These are phyloP conservation scores for Vitis labrusca DNA, from an alignment of 164 flowering plant genomes.

Conservation along the genomic window DNA sequence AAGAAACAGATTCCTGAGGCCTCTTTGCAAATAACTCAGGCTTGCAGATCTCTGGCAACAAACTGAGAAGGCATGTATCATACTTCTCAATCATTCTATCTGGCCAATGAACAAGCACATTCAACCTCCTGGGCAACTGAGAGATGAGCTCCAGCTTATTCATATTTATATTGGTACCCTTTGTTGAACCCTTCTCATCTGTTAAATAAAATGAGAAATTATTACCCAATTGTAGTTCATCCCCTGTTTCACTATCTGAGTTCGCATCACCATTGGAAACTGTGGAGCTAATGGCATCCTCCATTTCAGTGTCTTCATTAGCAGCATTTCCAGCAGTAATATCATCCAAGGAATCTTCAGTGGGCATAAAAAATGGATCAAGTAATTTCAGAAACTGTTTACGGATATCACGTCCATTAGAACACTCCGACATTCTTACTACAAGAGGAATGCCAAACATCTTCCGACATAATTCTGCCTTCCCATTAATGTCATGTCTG, in stretches of 20 bases:
- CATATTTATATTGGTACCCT: slow-evolving; percentile 40
- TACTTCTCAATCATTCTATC: slow-evolving; percentile 40
- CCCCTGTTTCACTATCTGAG: slow-evolving; percentile 19
- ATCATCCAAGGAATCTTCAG: slow-evolving; percentile 24
- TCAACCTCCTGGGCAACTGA: slow-evolving; percentile 22
- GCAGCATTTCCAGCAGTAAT: slow-evolving; percentile 10
- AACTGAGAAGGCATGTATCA: slow-evolving; percentile 38
- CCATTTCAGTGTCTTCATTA: slow-evolving; percentile 27
- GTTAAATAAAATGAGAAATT: slow-evolving; percentile 47
- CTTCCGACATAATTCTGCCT: slow-evolving; percentile 27
- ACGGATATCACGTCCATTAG: slow-evolving; percentile 46
- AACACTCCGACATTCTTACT: slow-evolving; percentile 29
- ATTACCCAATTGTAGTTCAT: slow-evolving; percentile 16
- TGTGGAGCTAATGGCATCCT: slow-evolving; percentile 12
- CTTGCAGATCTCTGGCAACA: slow-evolving; percentile 57
- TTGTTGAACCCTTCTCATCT: slow-evolving; percentile 33
- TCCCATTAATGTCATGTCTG: slow-evolving; percentile 22
- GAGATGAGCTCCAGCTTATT: slow-evolving; percentile 28
- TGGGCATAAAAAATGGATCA: slow-evolving; percentile 36
- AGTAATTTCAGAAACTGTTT: slow-evolving; percentile 46
- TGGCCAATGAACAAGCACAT: slow-evolving; percentile 52
- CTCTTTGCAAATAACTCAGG: slow-evolving; percentile 39
- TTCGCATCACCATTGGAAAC: slow-evolving; percentile 12
- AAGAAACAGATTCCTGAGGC: slow-evolving; percentile 59
- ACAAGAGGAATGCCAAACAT: slow-evolving; percentile 66